Evolutionary conservation across 2,329 filamentous ascomycete species (phyloP).

Genomic region (Colletotrichum sp.): DNA sequence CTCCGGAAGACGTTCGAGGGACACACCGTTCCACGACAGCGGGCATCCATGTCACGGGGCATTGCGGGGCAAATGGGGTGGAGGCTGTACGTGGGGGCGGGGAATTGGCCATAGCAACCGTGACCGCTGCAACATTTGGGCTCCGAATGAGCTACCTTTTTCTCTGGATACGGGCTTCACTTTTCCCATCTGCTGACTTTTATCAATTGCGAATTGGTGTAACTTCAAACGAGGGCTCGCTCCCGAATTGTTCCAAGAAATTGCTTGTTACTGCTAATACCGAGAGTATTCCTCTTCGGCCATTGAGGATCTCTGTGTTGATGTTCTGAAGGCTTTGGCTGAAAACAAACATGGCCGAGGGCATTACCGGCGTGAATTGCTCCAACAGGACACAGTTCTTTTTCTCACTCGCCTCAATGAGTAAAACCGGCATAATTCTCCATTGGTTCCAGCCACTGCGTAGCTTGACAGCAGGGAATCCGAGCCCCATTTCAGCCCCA

Average conservation of each 20-base stretch:
- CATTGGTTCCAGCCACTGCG: neutral
- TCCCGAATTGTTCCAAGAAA: neutral
- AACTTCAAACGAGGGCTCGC: neutral
- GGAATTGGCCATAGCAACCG: neutral
- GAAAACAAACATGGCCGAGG: neutral
- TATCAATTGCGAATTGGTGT: neutral
- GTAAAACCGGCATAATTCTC: slow-evolving; percentile 8
- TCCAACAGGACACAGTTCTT: neutral
- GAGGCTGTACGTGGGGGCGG: slow-evolving; percentile 4
- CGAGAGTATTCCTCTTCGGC: neutral
- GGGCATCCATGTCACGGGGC: neutral
- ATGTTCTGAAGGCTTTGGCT: neutral
- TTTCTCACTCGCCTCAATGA: neutral
- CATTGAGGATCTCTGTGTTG: neutral
- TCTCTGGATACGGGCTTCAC: neutral
- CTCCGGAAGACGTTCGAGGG: neutral
- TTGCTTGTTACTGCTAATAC: neutral
- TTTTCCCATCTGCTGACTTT: neutral
- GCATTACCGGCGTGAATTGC: slow-evolving; percentile 10
- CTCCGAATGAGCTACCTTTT: neutral
- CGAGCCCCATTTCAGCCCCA: neutral
- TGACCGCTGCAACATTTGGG: neutral
- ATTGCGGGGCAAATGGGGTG: neutral
- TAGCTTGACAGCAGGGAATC: neutral
- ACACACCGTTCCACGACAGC: neutral